These are phyloP conservation scores for Trichoderma asperelloides DNA, from an alignment of 495 filamentous ascomycete genomes.

Conservation along the genomic window DNA sequence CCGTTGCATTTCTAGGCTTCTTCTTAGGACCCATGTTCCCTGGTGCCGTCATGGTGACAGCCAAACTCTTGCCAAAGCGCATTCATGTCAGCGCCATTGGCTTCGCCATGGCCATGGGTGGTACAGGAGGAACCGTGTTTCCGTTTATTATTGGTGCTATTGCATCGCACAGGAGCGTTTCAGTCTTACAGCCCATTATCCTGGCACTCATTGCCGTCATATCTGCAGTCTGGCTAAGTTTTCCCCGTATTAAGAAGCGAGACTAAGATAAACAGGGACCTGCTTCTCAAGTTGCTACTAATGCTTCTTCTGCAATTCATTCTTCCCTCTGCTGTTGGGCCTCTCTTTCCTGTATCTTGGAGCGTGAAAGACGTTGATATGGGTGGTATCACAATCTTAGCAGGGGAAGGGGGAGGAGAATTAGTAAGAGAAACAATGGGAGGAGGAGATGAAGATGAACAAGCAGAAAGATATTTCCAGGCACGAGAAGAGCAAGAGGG, in stretches of 20 bases:
- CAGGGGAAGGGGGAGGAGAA: too few relatives aligned
- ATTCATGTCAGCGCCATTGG: constrained; percentile 77
- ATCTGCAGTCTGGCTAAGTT: constrained; percentile 44
- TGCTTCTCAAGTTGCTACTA: background rate
- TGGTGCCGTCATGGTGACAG: constrained; percentile 67
- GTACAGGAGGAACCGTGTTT: constrained; percentile 67
- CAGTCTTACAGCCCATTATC: constrained; percentile 69
- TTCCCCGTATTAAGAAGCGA: constrained; percentile 19
- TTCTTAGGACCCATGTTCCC: constrained; percentile 77
- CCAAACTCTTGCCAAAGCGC: constrained; percentile 68
- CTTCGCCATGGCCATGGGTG: constrained; percentile 74
- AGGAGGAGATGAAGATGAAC: too few relatives aligned
- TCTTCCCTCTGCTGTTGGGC: too few relatives aligned
- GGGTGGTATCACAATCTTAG: too few relatives aligned
- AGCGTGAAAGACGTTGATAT: too few relatives aligned
- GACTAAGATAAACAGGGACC: background rate
- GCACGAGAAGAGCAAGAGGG: too few relatives aligned
- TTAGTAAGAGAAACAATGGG: too few relatives aligned
- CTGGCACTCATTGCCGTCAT: constrained; percentile 56
- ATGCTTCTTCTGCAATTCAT: too few relatives aligned
- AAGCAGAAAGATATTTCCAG: too few relatives aligned
- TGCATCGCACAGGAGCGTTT: constrained; percentile 69
- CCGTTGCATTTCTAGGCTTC: constrained; percentile 67
- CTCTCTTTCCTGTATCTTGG: too few relatives aligned
- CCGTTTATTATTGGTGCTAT: constrained; percentile 81